These are phyloP conservation scores for Vaccinium vitisidaea DNA, from an alignment of 148 eudicot species.

Conservation along the genomic window DNA sequence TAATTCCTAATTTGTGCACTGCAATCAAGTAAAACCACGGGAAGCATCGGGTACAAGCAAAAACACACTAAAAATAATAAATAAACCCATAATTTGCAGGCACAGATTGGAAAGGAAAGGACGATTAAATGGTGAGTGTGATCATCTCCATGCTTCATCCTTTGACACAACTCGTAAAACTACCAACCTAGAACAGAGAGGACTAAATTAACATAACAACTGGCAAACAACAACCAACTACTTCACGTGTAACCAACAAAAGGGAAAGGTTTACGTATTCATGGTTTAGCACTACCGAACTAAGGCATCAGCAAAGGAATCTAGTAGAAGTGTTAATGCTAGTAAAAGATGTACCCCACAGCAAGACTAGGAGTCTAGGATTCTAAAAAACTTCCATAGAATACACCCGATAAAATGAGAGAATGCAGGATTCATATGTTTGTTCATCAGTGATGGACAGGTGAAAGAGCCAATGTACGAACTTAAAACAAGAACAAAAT, in stretches of 20 bases:
- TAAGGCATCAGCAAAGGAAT: neutral
- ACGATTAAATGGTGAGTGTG: neutral
- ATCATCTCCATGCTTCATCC: neutral
- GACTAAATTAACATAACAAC: neutral
- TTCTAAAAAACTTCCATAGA: neutral
- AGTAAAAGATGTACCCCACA: no score
- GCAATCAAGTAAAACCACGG: neutral
- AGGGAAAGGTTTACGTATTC: neutral
- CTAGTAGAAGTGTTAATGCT: neutral
- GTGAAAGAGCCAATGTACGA: neutral
- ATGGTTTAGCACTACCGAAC: neutral
- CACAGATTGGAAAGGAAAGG: neutral
- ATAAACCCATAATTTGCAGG: neutral
- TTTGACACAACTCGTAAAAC: neutral
- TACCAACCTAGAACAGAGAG: neutral
- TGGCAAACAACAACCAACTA: neutral
- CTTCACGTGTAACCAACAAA: neutral
- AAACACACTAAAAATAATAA: neutral
- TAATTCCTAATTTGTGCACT: neutral
- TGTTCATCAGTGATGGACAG: neutral
- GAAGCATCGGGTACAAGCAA: neutral
- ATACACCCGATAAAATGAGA: slow-evolving; percentile 2
- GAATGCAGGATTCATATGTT: neutral
- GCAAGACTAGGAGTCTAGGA: no score
- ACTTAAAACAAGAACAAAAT: neutral